Evolutionary conservation across 257 asterid genomes (phyloP).

Genomic region (Mentha longifolia): DNA sequence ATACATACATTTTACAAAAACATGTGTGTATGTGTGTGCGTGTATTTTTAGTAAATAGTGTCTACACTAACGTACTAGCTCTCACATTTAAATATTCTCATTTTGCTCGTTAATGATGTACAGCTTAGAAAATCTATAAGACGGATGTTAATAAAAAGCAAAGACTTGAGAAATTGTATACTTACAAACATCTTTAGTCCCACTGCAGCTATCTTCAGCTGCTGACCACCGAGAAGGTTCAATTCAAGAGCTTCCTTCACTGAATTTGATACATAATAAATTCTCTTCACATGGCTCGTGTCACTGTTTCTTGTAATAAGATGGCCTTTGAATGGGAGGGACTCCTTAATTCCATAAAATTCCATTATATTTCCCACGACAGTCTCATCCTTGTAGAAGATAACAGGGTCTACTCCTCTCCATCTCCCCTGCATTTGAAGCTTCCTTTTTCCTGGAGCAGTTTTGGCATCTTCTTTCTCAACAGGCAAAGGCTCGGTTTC

Average conservation of each 20-base stretch:
- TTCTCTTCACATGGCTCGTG: constrained; percentile 76
- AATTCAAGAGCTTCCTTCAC: constrained; percentile 85
- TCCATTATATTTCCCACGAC: constrained; percentile 65
- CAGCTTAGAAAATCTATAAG: too few relatives aligned
- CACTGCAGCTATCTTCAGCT: constrained; percentile 93
- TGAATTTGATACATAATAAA: constrained; percentile 76
- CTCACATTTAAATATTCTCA: background rate
- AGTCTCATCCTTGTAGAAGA: constrained; percentile 73
- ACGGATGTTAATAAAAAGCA: constrained; percentile 2
- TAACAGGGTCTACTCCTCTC: constrained; percentile 95
- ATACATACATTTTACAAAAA: too few relatives aligned
- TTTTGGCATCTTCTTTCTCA: constrained; percentile 43
- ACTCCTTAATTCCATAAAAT: constrained; percentile 83
- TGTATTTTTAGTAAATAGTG: too few relatives aligned
- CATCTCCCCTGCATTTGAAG: constrained; percentile 87
- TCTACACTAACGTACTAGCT: constrained; percentile 1
- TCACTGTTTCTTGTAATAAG: constrained; percentile 83
- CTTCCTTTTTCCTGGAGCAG: constrained; percentile 66
- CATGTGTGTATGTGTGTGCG: background rate
- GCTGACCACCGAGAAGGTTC: constrained; percentile 81
- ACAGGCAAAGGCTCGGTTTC: constrained; percentile 44
- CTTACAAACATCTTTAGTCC: constrained; percentile 99
- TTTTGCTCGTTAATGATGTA: too few relatives aligned
- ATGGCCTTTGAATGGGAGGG: constrained; percentile 84
- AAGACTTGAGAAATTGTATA: constrained; percentile 28